Base-by-base conservation (phyloP, 306 rosid species). In the Crataegus laevigata region DNA sequence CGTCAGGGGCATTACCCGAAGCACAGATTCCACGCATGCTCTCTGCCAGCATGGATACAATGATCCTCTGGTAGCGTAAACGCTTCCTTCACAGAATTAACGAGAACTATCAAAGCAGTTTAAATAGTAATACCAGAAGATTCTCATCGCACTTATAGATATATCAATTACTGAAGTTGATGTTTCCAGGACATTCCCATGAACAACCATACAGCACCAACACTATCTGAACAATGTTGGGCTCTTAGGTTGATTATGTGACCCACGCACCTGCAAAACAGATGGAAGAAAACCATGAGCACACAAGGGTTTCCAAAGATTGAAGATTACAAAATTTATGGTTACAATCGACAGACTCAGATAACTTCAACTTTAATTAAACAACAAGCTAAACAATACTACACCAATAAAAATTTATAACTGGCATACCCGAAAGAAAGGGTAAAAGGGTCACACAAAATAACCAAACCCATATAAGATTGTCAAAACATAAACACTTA, bases 1-100 rank as follows among this genome's bases (percentile, higher is more conserved):
- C 82, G 96, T 84, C 98, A 76, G 98, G 97, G 96, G 98, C 98
- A 94, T 94, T 90, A 91, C 98, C 97, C 96, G 87, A 89, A 84
- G 69, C 90, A 91, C 97, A 88, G 89, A 89, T 89, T 94, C 97
- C 93, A 94, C 90, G 97, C 97, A 94, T 94, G 92, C 98, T 94
- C 93, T 89, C 97, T 84, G 89, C 91, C 96, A 94, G 97, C 94
- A 91, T 94, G 97, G 96, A 94, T 88, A 82, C 96, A 67, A 78
- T 81, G 88, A 81, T 68, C 91, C 93, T 84, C 87, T 36, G 67
- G 85, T 70, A 84, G 85, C 75, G 34, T 45, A 62, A 24, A 71
- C 11, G 83, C 82, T 84, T 85, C 73, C 85, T 82, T 82, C 69
- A 83, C 86, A 84, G 81, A 77, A 77, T 81, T 76, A 77, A 43